phyloP scores from a whole-genome alignment of 106 monocot species.

The Hemerocallis citrina region DNA sequence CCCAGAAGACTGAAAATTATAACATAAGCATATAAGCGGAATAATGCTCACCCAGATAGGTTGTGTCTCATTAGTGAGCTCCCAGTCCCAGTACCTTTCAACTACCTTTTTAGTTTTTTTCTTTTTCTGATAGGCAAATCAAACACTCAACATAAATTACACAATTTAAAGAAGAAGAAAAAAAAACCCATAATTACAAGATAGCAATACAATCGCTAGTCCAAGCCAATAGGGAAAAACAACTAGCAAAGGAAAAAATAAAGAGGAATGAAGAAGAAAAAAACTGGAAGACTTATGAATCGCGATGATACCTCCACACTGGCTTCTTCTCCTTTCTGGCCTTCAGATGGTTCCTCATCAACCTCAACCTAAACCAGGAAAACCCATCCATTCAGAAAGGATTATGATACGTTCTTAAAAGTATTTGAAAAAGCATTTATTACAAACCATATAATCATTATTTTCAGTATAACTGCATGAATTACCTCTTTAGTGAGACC shows the following conservation, averaged over 20 bases:
- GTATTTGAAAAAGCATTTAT: neutral
- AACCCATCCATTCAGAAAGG: neutral
- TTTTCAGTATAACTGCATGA: too few species aligned
- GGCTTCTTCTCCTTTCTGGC: constrained; percentile 47
- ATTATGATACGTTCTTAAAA: too few species aligned
- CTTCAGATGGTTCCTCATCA: constrained; percentile 79
- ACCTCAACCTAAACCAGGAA: constrained; percentile 65
- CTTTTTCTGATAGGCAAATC: constrained; percentile 46
- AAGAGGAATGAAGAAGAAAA: neutral
- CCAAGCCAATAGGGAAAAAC: too few species aligned
- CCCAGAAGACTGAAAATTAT: neutral
- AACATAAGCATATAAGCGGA: neutral
- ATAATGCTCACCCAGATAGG: constrained; percentile 86
- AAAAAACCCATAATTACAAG: neutral
- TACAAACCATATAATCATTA: neutral
- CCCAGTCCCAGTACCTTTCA: constrained; percentile 99
- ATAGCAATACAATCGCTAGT: neutral
- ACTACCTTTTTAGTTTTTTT: constrained; percentile 93
- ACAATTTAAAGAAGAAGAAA: too few species aligned
- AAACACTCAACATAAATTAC: neutral
- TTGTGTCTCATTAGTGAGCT: constrained; percentile 89
- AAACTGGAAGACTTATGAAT: neutral
- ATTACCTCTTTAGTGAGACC: constrained; percentile 90
- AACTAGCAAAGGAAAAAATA: neutral
- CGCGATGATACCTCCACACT: constrained; percentile 48